Conservation (phyloP, 495 filamentous ascomycete species). For the Xylaria bambusicola region DNA sequence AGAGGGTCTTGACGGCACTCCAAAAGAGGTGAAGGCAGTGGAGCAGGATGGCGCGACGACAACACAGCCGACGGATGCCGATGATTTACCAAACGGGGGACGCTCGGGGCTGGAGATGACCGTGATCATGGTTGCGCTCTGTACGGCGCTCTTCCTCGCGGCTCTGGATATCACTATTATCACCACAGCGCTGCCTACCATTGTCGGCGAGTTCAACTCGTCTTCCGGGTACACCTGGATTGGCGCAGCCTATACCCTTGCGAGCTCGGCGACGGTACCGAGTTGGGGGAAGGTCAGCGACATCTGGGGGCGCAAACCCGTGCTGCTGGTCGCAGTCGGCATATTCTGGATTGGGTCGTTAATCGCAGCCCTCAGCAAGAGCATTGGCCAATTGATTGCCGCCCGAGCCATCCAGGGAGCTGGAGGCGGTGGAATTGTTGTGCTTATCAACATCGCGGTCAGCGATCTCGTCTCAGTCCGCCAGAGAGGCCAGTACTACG, state of each 20-base stretch:
- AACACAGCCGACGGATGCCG: not conserved
- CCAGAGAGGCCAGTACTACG: slow-evolving; percentile 62
- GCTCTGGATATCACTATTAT: slow-evolving; percentile 55
- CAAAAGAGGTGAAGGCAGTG: not conserved
- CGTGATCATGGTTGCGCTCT: slow-evolving; percentile 46
- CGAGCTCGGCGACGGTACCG: slow-evolving; percentile 67
- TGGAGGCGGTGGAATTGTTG: slow-evolving; percentile 76
- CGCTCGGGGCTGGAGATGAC: slow-evolving; percentile 18
- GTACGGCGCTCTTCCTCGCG: slow-evolving; percentile 54
- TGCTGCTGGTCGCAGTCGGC: slow-evolving; percentile 68
- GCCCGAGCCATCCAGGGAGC: slow-evolving; percentile 77
- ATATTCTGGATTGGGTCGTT: slow-evolving; percentile 76
- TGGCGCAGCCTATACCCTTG: slow-evolving; percentile 65
- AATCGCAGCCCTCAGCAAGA: slow-evolving; percentile 66
- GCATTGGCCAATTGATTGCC: slow-evolving; percentile 71
- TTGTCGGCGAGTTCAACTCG: slow-evolving; percentile 63
- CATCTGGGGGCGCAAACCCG: slow-evolving; percentile 80
- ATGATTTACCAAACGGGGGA: not conserved
- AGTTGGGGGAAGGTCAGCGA: slow-evolving; percentile 80
- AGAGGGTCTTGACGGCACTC: not conserved
- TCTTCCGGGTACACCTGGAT: slow-evolving; percentile 74
- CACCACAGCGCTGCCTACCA: slow-evolving; percentile 54
- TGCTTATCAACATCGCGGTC: slow-evolving; percentile 78
- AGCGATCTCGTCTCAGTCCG: slow-evolving; percentile 72
- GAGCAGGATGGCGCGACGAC: not conserved